A percentile compares a stretch with the other conserved stretches of the same genome.
phyloP scores from a whole-genome alignment of 805 yeast genomes.

The Scheffersomyces ergatensis region DNA sequence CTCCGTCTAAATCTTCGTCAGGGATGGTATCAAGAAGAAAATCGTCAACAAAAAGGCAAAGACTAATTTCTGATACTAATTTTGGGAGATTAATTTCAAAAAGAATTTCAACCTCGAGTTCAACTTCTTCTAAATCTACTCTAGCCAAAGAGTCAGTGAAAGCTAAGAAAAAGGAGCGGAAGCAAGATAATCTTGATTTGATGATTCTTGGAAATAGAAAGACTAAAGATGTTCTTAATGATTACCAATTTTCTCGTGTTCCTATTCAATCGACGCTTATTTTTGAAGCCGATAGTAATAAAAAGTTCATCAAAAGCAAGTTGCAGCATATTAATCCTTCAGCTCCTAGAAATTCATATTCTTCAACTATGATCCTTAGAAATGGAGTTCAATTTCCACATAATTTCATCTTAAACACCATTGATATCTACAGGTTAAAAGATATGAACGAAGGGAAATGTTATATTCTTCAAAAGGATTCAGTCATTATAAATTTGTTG shows the following conservation, averaged over 20 bases:
- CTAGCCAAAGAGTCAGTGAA: not conserved
- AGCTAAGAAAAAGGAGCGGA: not conserved
- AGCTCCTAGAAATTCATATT: not conserved
- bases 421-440: slow-evolving; percentile 14
- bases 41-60: not conserved
- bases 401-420: slow-evolving; percentile 10
- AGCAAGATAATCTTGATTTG: not conserved
- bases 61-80: not conserved
- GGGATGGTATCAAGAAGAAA: no score
- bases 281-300: slow-evolving; percentile 33
- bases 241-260: not conserved
- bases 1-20: no score
- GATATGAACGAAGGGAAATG: slow-evolving; percentile 14
- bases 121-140: not conserved
- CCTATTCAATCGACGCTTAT: not conserved
- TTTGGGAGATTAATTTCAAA: not conserved
- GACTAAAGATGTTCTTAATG: not conserved
- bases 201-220: not conserved
- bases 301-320: slow-evolving; percentile 9
- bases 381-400: slow-evolving; percentile 7
- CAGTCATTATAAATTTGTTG: slow-evolving; percentile 10
- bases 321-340: not conserved
- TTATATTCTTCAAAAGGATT: slow-evolving; percentile 10
- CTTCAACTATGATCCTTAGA: not conserved
- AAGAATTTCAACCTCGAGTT: not conserved